These are phyloP conservation scores for Rhodosporidiobolus odoratus DNA, from an alignment of 768 basidiomycete species.

Conservation along the genomic window DNA sequence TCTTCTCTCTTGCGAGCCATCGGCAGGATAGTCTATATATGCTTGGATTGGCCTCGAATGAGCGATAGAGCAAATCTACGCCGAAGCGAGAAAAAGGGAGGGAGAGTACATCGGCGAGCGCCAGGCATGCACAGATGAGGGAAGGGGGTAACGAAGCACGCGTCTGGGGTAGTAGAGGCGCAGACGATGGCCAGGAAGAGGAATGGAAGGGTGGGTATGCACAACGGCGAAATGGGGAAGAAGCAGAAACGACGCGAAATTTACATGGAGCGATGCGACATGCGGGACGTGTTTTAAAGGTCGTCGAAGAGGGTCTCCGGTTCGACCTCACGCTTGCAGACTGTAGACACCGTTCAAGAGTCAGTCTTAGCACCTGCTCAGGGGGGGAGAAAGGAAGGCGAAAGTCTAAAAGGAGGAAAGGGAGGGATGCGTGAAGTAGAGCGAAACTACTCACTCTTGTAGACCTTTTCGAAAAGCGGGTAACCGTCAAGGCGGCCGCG, in stretches of 20 bases:
- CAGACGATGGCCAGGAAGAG: neutral
- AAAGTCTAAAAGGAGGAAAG: neutral
- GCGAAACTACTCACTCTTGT: neutral
- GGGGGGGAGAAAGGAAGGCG: neutral
- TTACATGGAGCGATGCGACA: neutral
- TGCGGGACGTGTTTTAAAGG: conserved; percentile 2
- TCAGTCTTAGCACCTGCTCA: neutral
- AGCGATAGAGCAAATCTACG: no score
- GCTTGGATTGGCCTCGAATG: no score
- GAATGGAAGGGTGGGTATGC: neutral
- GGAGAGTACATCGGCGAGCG: neutral
- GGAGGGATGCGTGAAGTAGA: neutral
- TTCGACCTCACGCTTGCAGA: conserved; percentile 25
- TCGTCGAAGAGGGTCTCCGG: conserved; percentile 30
- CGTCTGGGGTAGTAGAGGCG: neutral
- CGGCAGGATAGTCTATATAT: no score
- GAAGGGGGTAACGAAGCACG: neutral
- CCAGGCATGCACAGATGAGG: neutral
- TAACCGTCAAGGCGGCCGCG: conserved; percentile 47
- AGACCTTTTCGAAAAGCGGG: neutral
- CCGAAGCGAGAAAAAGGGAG: neutral
- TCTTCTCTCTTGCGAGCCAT: no score
- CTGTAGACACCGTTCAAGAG: conserved; percentile 43
- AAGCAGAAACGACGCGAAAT: neutral
- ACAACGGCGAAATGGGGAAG: neutral